Conservation (phyloP, 1,139 yeast genomes). For the Lizanozyma gosingica region DNA sequence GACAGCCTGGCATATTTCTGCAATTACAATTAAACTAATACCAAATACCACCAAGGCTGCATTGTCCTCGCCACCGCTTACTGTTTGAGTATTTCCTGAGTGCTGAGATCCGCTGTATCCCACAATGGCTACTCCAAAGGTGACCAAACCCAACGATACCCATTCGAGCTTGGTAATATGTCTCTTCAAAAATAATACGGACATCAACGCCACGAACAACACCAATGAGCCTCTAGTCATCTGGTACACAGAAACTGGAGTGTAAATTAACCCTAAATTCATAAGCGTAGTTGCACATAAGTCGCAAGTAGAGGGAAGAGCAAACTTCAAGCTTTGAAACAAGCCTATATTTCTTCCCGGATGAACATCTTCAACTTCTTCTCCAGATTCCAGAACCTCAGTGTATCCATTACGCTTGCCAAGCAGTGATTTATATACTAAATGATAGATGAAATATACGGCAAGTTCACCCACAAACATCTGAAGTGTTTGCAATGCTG, state of each 20-base stretch:
- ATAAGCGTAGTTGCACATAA: constrained; percentile 65
- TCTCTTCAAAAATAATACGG: constrained; percentile 54
- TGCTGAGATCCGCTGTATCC: constrained; percentile 51
- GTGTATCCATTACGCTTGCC: constrained; percentile 8
- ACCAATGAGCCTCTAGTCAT: constrained; percentile 79
- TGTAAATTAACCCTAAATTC: constrained; percentile 65
- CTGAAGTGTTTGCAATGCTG: constrained; percentile 71
- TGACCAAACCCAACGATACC: constrained; percentile 52
- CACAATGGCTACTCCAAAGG: constrained; percentile 62
- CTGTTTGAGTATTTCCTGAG: constrained; percentile 2
- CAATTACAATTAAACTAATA: constrained; percentile 47
- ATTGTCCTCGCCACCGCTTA: constrained; percentile 10
- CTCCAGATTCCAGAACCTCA: constrained; percentile 8
- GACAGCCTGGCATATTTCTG: constrained; percentile 59
- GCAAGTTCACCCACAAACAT: constrained; percentile 71
- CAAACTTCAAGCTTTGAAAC: constrained; percentile 20
- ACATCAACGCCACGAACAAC: constrained; percentile 65
- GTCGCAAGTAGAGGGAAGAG: constrained; percentile 68
- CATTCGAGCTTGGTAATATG: constrained; percentile 57
- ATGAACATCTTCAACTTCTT: constrained; percentile 5
- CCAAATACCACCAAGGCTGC: constrained; percentile 39
- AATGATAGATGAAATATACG: constrained; percentile 37
- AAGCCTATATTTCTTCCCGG: constrained; percentile 8
- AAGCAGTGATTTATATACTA: background rate
- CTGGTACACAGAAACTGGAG: constrained; percentile 79